Percentiles rank a stretch among this genome's conserved stretches.
These are phyloP conservation scores for Dendrobium nobile DNA, from an alignment of 106 monocot genomes.

Conservation along the genomic window DNA sequence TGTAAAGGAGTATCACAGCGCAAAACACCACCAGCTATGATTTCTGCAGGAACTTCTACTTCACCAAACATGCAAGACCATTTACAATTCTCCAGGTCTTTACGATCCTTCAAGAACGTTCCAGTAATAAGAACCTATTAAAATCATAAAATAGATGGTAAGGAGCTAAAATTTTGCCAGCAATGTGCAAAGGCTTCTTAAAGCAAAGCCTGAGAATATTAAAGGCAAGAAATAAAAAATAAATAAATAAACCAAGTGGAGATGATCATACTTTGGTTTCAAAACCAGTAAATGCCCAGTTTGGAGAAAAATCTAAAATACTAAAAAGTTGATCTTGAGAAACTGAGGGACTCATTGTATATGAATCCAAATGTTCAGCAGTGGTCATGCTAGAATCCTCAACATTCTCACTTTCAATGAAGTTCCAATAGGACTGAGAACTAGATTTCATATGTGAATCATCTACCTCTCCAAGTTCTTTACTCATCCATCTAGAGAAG, in stretches of 20 bases:
- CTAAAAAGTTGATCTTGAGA: slow-evolving; percentile 60
- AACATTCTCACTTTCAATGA: slow-evolving; percentile 35
- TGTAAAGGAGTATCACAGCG: slow-evolving; percentile 54
- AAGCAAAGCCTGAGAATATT: not conserved
- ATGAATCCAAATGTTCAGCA: slow-evolving; percentile 28
- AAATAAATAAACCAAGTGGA: not conserved
- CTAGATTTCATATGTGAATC: slow-evolving; percentile 39
- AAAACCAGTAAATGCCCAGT: slow-evolving; percentile 28
- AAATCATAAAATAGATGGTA: not conserved
- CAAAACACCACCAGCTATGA: slow-evolving; percentile 53
- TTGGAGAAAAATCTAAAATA: slow-evolving; percentile 47
- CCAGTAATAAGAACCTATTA: slow-evolving; percentile 48
- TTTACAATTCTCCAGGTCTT: slow-evolving; percentile 40
- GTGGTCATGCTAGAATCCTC: slow-evolving; percentile 36
- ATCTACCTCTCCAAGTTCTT: slow-evolving; percentile 69
- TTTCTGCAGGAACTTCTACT: slow-evolving; percentile 67
- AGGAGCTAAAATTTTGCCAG: not conserved
- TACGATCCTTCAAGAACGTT: slow-evolving; percentile 52
- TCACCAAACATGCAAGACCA: slow-evolving; percentile 98
- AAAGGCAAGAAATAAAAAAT: no score
- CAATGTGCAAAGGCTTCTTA: not conserved
- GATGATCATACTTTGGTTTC: slow-evolving; percentile 21
- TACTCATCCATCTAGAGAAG: slow-evolving; percentile 89
- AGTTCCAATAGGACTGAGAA: slow-evolving; percentile 51
- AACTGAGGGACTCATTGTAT: slow-evolving; percentile 40